phyloP scores from a whole-genome alignment of 208 protist genomes.

The Trypanosoma lewisi region DNA sequence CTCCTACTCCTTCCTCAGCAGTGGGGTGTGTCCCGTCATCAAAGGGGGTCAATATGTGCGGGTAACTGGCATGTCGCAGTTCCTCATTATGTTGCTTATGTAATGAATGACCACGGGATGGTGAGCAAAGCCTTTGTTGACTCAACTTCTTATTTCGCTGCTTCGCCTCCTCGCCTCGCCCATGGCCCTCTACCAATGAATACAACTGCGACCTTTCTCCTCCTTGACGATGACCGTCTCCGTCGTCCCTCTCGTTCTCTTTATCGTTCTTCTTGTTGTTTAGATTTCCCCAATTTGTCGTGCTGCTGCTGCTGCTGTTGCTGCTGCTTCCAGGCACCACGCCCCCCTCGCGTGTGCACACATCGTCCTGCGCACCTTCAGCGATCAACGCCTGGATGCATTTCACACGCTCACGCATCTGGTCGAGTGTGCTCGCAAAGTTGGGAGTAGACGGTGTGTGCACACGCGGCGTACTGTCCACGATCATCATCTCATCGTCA shows the following conservation, averaged over 20 bases:
- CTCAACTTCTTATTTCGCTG: background rate
- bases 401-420: constrained; percentile 55
- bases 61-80: background rate
- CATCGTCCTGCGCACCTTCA: constrained; percentile 6
- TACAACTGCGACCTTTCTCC: background rate
- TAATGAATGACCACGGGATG: background rate
- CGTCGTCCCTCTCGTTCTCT: background rate
- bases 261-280: constrained; percentile 2
- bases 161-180: background rate
- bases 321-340: background rate
- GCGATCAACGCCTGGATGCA: constrained; percentile 45
- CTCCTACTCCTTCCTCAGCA: background rate
- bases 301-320: background rate
- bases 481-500: background rate
- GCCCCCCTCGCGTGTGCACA: background rate
- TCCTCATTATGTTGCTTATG: background rate
- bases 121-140: background rate
- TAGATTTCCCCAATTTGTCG: no score
- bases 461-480: background rate
- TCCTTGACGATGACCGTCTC: background rate
- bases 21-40: background rate
- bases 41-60: background rate
- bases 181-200: background rate
- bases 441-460: background rate
- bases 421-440: constrained; percentile 22